Evolutionary conservation across 345 rosid species (phyloP), one percentile per base, ranked within the genome.

Genomic region (Dipteronia sinensis): DNA sequence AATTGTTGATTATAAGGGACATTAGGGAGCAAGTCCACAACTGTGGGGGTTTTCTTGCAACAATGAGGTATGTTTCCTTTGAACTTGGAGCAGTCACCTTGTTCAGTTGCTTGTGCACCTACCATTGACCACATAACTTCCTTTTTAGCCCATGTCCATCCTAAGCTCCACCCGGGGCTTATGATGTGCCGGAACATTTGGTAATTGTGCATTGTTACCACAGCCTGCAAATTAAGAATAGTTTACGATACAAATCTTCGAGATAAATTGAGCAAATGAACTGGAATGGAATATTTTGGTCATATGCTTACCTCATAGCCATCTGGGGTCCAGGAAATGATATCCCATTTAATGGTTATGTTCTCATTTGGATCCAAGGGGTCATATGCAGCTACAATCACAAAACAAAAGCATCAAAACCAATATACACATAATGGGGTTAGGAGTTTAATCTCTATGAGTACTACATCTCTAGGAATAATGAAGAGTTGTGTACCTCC

Each of bases 41-140:
- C 90, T 0, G 89, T 86, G 0, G 98, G 98, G 10, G 76, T 84
- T 80, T 82, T 89, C 90, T 90, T 90, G 84, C 98, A 92, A 81
- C 93, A 88, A 73, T 92, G 98, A 77, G 98, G 98, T 71, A 92
- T 80, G 69, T 85, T 86, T 1, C 87, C 95, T 72, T 93, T 95
- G 87, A 93, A 95, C 85, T 92, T 95, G 79, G 98, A 93, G 80
- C 98, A 95, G 64, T 95, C 98, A 19, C 98, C 98, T 87, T 95
- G 98, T 67, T 95, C 98, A 2, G 90, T 88, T 31, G 98, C 83
- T 82, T 95, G 97, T 12, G 95, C 90, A 17, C 98, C 98, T 15
- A 76, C 84, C 89, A 92, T 87, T 46, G 92, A 81, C 97, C 95
- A 92, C 72, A 93, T 89, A 77, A 95, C 88, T 79, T 95, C 98